These are phyloP conservation scores for Lupinus albus DNA, from an alignment of 306 rosid species.

Conservation along the genomic window DNA sequence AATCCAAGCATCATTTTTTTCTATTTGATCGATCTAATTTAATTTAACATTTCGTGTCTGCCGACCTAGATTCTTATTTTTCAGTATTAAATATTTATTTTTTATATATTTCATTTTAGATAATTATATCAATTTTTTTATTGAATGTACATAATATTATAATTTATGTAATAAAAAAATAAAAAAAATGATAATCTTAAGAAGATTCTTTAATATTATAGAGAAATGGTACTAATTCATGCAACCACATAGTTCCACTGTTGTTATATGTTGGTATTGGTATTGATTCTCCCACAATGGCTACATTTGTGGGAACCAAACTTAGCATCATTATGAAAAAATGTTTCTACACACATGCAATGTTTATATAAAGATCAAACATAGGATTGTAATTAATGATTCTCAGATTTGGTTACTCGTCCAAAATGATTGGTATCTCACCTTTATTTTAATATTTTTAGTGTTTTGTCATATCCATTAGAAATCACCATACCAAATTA, in stretches of 20 bases:
- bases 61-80: too few species aligned
- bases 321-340: slow-evolving; percentile 41
- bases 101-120: too few species aligned
- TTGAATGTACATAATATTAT: too few species aligned
- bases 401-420: slow-evolving; percentile 34
- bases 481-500: too few species aligned
- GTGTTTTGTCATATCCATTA: too few species aligned
- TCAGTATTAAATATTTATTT: too few species aligned
- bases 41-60: too few species aligned
- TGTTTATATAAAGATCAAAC: slow-evolving; percentile 34
- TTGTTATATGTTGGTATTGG: slow-evolving; percentile 21
- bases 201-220: slow-evolving; percentile 35
- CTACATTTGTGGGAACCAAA: slow-evolving; percentile 38
- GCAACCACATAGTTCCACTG: slow-evolving; percentile 39
- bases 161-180: too few species aligned
- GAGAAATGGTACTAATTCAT: slow-evolving; percentile 37
- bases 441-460: too few species aligned
- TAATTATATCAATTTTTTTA: too few species aligned
- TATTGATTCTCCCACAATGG: slow-evolving; percentile 41
- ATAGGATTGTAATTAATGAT: slow-evolving; percentile 37
- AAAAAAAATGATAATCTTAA: too few species aligned
- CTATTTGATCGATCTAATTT: background rate
- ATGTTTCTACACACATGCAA: slow-evolving; percentile 33
- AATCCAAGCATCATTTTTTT: background rate
- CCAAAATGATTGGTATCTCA: slow-evolving; percentile 30